A percentile compares a stretch with the other conserved stretches of the same genome.
These are phyloP conservation scores for Cylindrotheca closterium DNA, from an alignment of 108 stramenopile species.

Conservation along the genomic window DNA sequence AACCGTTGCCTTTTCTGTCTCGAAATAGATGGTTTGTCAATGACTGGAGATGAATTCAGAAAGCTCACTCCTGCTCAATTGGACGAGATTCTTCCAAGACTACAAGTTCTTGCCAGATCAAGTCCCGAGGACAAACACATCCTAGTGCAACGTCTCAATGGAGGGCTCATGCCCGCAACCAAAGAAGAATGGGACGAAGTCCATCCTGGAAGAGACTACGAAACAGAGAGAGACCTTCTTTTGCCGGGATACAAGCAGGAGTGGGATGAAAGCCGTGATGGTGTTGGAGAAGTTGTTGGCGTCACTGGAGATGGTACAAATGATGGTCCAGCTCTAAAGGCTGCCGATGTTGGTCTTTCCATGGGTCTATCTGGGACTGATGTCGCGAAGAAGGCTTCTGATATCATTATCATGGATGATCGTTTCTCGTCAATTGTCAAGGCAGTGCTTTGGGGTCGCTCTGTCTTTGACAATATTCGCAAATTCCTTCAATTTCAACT, in stretches of 20 bases:
- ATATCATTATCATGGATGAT: constrained; percentile 99
- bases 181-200: constrained; percentile 57
- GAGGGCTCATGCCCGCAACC: constrained; percentile 68
- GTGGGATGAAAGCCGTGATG: constrained; percentile 52
- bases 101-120: constrained; percentile 91
- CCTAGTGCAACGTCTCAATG: constrained; percentile 89
- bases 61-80: constrained; percentile 71
- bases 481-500: constrained; percentile 98
- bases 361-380: constrained; percentile 98
- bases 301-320: constrained; percentile 99
- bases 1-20: too few species aligned
- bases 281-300: constrained; percentile 89
- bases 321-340: constrained; percentile 96
- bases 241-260: constrained; percentile 74
- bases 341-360: constrained; percentile 95
- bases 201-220: constrained; percentile 60
- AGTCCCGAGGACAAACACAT: constrained; percentile 95
- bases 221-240: constrained; percentile 51
- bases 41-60: constrained; percentile 79
- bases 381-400: constrained; percentile 98
- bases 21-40: constrained; percentile 63
- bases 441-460: constrained; percentile 98
- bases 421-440: constrained; percentile 98
- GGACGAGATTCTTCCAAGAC: constrained; percentile 72
- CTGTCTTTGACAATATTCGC: constrained; percentile 98